Evolutionary conservation across 1,284 basidiomycete species (phyloP), one percentile per base, ranked within the genome.

Genomic region (Vanrija pseudolonga): DNA sequence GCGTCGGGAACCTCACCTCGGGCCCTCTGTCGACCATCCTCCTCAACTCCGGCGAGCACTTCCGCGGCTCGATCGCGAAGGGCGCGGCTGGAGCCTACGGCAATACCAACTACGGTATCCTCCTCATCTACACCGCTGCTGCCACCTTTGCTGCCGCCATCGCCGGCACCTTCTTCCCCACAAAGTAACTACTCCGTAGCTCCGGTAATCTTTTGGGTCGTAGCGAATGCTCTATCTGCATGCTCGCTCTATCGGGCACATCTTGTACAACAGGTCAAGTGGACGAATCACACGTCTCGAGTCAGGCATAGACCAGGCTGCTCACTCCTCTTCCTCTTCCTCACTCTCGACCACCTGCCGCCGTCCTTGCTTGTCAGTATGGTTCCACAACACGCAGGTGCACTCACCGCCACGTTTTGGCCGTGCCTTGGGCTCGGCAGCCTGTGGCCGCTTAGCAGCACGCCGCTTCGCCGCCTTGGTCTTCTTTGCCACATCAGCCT

Each of bases 401-500:
- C 26, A 22, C 20, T 39, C 14, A 49, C 56, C 48, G 45, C 40
- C 46, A 46, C 45, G 26, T 17, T 39, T 51, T 43, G 37, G 24
- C 28, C 43, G 47, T 15, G 50, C 57, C 32, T 51, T 47, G 12
- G 53, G 45, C 15, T 40, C 43, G 6, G 49, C 51, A 3, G 50
- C 26, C 14, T 32, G 32, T 22, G 61, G 52, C 17, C 68, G 54
- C 58, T 68, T 73, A 1, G 71, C 73, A 1, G 72, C 73, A 37
- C 83, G 81, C 65, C 86, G 87, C 78, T 86, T 88, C 3, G 86
- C 87, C 9, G 84, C 85, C 24, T 85, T 85, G 62, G 88, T 89
- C 79, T 89, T 89, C 59, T 84, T 84, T 65, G 86, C 81, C 8
- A 89, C 89, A 37, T 87, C 84, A 61, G 87, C 88, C 77, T 91